These are phyloP conservation scores for Cryptococcus sp. DNA, from an alignment of 1,284 basidiomycete species.

Conservation along the genomic window DNA sequence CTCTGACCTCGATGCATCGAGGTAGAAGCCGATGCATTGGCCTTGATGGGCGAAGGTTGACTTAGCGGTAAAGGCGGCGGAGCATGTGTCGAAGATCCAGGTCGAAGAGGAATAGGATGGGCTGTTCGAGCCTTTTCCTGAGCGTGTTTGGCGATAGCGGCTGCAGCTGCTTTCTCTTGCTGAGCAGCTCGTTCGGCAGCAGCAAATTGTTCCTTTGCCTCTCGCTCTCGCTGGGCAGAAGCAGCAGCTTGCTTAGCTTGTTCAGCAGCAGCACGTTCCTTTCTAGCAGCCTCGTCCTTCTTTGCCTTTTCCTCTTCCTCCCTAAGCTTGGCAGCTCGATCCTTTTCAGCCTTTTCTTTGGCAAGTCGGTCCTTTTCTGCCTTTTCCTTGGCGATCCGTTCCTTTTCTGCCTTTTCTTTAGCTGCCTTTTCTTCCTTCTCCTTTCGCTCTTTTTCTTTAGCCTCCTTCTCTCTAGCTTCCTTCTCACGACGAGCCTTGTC, in stretches of 20 bases:
- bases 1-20: conserved; percentile 87
- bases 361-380: conserved; percentile 54
- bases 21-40: conserved; percentile 52
- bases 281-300: conserved; percentile 36
- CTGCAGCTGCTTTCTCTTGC: no score
- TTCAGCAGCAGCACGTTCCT: conserved; percentile 38
- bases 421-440: conserved; percentile 65
- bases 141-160: no score
- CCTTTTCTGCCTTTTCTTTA: conserved; percentile 55
- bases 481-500: conserved; percentile 26
- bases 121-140: conserved; percentile 3
- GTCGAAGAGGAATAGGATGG: conserved; percentile 6
- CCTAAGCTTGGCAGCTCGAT: conserved; percentile 34
- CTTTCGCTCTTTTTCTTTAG: conserved; percentile 48
- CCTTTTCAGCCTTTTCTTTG: conserved; percentile 40
- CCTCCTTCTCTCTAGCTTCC: conserved; percentile 45
- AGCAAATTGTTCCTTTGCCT: conserved; percentile 28
- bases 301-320: conserved; percentile 31
- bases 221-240: conserved; percentile 27
- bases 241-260: conserved; percentile 37
- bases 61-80: conserved; percentile 44
- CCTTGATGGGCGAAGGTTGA: conserved; percentile 75
- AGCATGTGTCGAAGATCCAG: no score
- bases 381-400: conserved; percentile 58
- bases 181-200: conserved; percentile 15